phyloP scores from a whole-genome alignment of 1,284 basidiomycete genomes.

The Melampsora larici-populina region DNA sequence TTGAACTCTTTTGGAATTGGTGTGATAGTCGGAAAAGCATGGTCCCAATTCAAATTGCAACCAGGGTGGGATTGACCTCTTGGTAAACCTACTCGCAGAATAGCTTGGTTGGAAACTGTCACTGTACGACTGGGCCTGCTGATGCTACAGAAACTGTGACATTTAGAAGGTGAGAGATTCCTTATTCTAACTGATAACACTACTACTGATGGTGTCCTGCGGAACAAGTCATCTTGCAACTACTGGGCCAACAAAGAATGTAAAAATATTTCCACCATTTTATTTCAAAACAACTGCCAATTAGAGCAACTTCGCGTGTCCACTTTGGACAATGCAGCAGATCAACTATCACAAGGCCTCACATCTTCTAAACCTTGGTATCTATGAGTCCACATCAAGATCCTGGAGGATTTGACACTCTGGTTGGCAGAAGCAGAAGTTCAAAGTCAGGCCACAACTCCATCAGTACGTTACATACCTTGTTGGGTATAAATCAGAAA shows the following conservation, averaged over 20 bases:
- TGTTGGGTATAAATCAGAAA: too few species aligned
- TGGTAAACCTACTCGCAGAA: not conserved
- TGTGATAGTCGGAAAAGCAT: not conserved
- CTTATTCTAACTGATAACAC: too few species aligned
- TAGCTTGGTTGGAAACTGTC: too few species aligned
- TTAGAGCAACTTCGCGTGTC: not conserved
- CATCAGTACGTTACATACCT: too few species aligned
- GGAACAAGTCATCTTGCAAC: not conserved
- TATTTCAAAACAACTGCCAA: not conserved
- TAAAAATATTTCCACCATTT: not conserved
- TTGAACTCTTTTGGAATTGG: slow-evolving; percentile 3
- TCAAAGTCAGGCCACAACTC: too few species aligned
- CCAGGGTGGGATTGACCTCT: not conserved
- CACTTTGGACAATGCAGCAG: too few species aligned
- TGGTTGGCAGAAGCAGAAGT: not conserved
- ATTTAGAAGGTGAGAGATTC: too few species aligned
- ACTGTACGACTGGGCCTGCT: too few species aligned
- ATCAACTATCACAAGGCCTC: not conserved
- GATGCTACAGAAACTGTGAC: too few species aligned
- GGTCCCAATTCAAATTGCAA: not conserved
- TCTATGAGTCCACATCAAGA: not conserved
- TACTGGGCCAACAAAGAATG: not conserved
- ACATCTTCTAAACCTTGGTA: not conserved
- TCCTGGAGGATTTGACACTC: not conserved
- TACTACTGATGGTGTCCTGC: not conserved